These are phyloP conservation scores for Cladorrhinum sp. DNA, from an alignment of 2,329 filamentous ascomycete species.

Conservation along the genomic window DNA sequence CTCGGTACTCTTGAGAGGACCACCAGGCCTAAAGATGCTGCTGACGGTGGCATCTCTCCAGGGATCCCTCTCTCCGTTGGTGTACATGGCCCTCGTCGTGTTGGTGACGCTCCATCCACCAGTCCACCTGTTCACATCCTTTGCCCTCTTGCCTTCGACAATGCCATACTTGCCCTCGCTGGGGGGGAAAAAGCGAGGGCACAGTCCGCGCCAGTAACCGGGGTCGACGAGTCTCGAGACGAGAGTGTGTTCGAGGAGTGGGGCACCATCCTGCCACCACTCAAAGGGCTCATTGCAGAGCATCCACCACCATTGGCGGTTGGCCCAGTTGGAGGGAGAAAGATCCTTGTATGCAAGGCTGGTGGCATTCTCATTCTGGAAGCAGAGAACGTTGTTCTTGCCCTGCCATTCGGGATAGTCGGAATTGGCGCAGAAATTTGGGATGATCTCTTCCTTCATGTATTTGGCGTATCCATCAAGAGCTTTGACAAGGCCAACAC, in stretches of 20 bases:
- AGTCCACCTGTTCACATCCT: conserved; percentile 37
- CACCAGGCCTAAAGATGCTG: conserved; percentile 38
- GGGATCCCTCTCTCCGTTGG: conserved; percentile 41
- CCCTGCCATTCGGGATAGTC: conserved; percentile 44
- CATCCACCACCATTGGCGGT: conserved; percentile 56
- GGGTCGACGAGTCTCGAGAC: conserved; percentile 38
- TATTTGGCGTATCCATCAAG: conserved; percentile 51
- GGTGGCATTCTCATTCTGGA: conserved; percentile 44
- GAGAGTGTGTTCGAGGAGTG: conserved; percentile 39
- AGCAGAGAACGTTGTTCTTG: conserved; percentile 45
- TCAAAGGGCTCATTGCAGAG: conserved; percentile 50
- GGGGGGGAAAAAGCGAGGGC: conserved; percentile 45
- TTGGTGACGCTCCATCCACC: conserved; percentile 43
- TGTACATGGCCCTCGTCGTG: conserved; percentile 39
- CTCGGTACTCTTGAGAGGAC: conserved; percentile 34
- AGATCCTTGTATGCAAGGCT: conserved; percentile 40
- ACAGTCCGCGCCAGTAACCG: conserved; percentile 40
- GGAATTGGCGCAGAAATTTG: conserved; percentile 40
- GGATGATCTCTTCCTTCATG: conserved; percentile 41
- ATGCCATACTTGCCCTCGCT: conserved; percentile 32
- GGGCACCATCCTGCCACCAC: conserved; percentile 46
- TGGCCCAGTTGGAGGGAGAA: conserved; percentile 38
- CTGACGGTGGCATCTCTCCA: conserved; percentile 41
- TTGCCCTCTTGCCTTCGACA: conserved; percentile 31
- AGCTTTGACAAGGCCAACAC: conserved; percentile 51